Evolutionary conservation across 2,329 filamentous ascomycete species (phyloP).

Genomic region (Monosporascus sp.): DNA sequence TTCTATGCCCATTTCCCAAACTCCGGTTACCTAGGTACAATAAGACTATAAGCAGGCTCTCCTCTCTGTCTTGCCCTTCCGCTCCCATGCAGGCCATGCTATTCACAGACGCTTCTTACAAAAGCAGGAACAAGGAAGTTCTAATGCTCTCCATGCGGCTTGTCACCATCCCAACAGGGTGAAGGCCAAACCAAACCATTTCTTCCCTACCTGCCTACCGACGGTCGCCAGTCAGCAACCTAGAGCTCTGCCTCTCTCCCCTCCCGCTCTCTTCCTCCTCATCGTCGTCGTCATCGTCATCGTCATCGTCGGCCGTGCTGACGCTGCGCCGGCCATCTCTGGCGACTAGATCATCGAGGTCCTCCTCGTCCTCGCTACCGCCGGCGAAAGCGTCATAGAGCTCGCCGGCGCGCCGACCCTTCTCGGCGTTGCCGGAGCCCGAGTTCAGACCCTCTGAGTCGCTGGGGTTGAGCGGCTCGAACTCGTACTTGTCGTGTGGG

Average conservation of each 20-base stretch:
- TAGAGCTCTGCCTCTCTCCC: constrained; percentile 12
- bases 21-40: too few species aligned
- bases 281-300: constrained; percentile 12
- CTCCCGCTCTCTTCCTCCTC: neutral
- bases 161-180: too few species aligned
- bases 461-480: constrained; percentile 83
- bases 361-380: constrained; percentile 73
- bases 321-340: constrained; percentile 30
- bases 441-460: constrained; percentile 56
- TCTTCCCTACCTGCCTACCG: constrained; percentile 5
- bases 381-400: constrained; percentile 97
- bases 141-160: too few species aligned
- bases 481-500: constrained; percentile 81
- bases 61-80: too few species aligned
- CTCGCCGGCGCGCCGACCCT: constrained; percentile 69
- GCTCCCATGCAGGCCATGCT: too few species aligned
- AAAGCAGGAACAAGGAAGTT: too few species aligned
- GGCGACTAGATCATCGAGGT: constrained; percentile 40
- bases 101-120: too few species aligned
- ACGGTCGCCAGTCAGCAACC: constrained; percentile 8
- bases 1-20: too few species aligned
- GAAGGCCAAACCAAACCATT: neutral
- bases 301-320: constrained; percentile 23
- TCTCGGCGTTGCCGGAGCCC: constrained; percentile 39
- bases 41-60: too few species aligned